These are phyloP conservation scores for Raphanus raphanistrum DNA, from an alignment of 345 rosid genomes.

Conservation along the genomic window DNA sequence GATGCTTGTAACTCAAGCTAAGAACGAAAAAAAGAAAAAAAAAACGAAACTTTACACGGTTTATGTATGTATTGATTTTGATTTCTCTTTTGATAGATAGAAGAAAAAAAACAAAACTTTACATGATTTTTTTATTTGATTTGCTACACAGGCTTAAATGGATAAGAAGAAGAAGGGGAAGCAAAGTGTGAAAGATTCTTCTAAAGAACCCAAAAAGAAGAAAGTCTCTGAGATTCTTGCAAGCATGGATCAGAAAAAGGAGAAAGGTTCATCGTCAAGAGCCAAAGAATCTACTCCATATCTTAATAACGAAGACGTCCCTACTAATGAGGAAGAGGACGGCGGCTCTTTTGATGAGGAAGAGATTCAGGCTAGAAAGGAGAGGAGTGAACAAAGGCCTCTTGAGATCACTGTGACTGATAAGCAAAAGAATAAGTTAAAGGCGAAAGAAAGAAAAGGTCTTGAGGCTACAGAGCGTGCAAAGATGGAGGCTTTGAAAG, in stretches of 20 bases:
- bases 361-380: no score
- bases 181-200: constrained; percentile 49
- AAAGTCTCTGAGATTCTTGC: constrained; percentile 55
- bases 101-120: background rate
- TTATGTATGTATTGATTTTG: background rate
- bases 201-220: constrained; percentile 61
- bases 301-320: constrained; percentile 56
- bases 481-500: no score
- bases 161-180: constrained; percentile 79
- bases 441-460: no score
- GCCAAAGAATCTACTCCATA: background rate
- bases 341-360: no score
- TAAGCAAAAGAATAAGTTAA: no score
- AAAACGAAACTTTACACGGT: background rate
- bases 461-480: no score
- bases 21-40: background rate
- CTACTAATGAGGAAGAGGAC: constrained; percentile 46
- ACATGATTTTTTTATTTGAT: background rate
- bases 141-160: constrained; percentile 42
- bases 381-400: no score
- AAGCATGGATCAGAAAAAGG: background rate
- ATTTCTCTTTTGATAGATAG: background rate
- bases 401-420: no score
- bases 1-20: background rate
- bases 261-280: constrained; percentile 69